Evolutionary conservation across 1,139 yeast genomes (phyloP).

Genomic region (Keqinozyma sinolaborantium): DNA sequence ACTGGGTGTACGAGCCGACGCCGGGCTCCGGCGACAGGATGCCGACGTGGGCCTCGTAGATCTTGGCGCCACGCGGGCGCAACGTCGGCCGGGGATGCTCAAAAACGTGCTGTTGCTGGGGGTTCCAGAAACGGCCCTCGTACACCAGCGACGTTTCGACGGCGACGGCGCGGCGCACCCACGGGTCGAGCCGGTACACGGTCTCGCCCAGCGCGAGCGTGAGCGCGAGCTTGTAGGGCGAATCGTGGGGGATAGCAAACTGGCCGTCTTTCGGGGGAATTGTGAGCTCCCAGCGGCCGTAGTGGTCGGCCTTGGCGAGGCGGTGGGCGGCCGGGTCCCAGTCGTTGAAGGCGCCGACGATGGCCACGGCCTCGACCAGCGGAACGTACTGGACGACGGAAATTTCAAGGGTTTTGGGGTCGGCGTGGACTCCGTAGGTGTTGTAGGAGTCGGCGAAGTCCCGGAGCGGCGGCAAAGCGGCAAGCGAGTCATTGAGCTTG

Average conservation of each 20-base stretch:
- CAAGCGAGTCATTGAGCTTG: conserved; percentile 52
- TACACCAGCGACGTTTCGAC: conserved; percentile 45
- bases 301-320: conserved; percentile 52
- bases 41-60: conserved; percentile 96
- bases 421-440: conserved; percentile 72
- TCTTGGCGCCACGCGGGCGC: conserved; percentile 55
- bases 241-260: conserved; percentile 75
- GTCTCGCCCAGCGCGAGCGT: conserved; percentile 63
- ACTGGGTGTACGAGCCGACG: conserved; percentile 81
- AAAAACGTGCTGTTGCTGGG: conserved; percentile 54
- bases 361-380: conserved; percentile 66
- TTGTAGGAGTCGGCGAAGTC: conserved; percentile 61
- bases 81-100: conserved; percentile 59
- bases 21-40: conserved; percentile 88
- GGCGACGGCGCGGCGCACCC: conserved; percentile 82
- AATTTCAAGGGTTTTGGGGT: conserved; percentile 48
- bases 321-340: conserved; percentile 68
- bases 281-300: conserved; percentile 64
- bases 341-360: conserved; percentile 86
- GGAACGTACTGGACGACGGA: conserved; percentile 85
- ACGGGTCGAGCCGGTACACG: conserved; percentile 82
- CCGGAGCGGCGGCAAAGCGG: conserved; percentile 42
- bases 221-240: conserved; percentile 73
- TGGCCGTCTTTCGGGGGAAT: conserved; percentile 55
- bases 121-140: conserved; percentile 95